Evolutionary conservation across 2,329 filamentous ascomycete species (phyloP).

Genomic region (Sarocladiaceae sp.): DNA sequence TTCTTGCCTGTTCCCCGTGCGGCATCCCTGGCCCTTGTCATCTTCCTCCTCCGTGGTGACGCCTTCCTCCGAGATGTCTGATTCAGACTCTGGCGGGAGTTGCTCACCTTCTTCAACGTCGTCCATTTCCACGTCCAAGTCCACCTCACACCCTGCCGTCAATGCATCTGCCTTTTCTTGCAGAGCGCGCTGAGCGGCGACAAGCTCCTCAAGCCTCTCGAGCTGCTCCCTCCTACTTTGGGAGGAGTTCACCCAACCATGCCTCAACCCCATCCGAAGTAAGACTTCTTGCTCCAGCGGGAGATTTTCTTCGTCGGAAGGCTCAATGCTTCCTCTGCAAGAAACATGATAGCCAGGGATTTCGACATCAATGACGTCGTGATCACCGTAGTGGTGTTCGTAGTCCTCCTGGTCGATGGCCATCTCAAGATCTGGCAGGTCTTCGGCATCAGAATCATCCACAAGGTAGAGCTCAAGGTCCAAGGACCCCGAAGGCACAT

Average conservation of each 20-base stretch:
- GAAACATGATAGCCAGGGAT: neutral
- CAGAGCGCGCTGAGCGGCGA: neutral
- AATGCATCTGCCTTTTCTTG: too few relatives aligned
- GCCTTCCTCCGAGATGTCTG: conserved; percentile 5
- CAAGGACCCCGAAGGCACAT: conserved; percentile 9
- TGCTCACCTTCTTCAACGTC: neutral
- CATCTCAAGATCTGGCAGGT: conserved; percentile 24
- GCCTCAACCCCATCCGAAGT: neutral
- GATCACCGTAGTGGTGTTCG: conserved; percentile 16
- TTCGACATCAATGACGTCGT: conserved; percentile 21
- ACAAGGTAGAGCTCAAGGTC: conserved; percentile 25
- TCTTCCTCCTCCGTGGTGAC: conserved; percentile 3
- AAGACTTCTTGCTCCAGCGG: neutral
- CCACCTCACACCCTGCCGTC: too few relatives aligned
- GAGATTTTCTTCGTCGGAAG: neutral
- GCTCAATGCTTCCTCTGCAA: neutral
- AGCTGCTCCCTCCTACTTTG: neutral
- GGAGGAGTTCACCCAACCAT: neutral
- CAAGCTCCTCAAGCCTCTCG: neutral
- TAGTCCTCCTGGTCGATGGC: conserved; percentile 21
- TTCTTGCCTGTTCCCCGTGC: too few relatives aligned
- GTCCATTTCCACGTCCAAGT: too few relatives aligned
- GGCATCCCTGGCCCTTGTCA: neutral
- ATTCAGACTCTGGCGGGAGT: neutral
- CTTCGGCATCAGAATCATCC: conserved; percentile 17